A percentile compares a stretch with the other conserved stretches of the same genome.
phyloP scores from a whole-genome alignment of 1,139 yeast genomes.

The Tardiomyces depauwii region DNA sequence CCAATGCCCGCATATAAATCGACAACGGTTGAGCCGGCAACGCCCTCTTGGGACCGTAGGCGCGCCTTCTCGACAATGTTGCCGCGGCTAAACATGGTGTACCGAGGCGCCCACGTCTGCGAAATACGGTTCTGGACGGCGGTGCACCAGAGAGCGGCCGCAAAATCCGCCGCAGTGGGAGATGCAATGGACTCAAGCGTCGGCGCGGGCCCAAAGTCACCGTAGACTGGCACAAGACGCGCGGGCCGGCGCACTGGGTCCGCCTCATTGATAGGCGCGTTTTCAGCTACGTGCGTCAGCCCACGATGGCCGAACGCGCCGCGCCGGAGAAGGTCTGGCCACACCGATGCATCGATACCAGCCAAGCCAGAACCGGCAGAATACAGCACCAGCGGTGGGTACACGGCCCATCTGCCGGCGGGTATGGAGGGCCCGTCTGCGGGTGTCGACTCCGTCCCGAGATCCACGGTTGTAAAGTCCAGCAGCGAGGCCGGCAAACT shows the following conservation, averaged over 20 bases:
- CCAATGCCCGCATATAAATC: slow-evolving; percentile 85
- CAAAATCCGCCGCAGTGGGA: slow-evolving; percentile 38
- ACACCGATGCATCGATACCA: slow-evolving; percentile 13
- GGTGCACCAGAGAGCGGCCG: slow-evolving; percentile 59
- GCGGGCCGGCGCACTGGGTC: slow-evolving; percentile 57
- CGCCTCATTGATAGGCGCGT: slow-evolving; percentile 51
- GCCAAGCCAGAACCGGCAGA: slow-evolving; percentile 20
- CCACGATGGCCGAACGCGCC: slow-evolving; percentile 12
- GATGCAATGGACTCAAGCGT: slow-evolving; percentile 22
- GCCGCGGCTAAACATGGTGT: slow-evolving; percentile 87
- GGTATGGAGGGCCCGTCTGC: neutral
- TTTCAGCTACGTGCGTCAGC: slow-evolving; percentile 57
- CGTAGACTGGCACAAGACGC: slow-evolving; percentile 41
- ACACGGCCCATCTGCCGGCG: slow-evolving; percentile 43
- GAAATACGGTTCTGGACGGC: slow-evolving; percentile 60
- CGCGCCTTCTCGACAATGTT: slow-evolving; percentile 74
- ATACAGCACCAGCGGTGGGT: slow-evolving; percentile 58
- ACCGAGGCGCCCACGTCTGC: slow-evolving; percentile 77
- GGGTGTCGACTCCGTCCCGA: no score
- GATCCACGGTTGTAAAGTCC: no score
- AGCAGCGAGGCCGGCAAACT: no score
- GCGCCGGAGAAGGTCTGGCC: slow-evolving; percentile 20
- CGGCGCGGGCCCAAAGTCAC: slow-evolving; percentile 45
- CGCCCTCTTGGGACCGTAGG: slow-evolving; percentile 29
- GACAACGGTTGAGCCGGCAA: slow-evolving; percentile 36